Evolutionary conservation across 2,329 filamentous ascomycete genomes (phyloP).

Genomic region (Aspergillus ruber): DNA sequence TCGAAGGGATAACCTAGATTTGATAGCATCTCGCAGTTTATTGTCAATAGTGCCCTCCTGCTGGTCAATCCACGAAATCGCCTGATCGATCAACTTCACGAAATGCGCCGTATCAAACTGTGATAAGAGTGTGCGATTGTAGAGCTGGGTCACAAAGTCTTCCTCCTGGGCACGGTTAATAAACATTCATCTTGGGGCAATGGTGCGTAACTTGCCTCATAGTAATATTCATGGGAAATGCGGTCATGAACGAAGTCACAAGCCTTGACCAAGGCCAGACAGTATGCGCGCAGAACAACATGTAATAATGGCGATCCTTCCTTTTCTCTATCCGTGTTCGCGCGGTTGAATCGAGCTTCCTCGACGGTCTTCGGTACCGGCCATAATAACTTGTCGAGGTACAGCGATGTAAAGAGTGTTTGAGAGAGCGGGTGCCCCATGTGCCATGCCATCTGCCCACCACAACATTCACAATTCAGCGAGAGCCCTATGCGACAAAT

Average conservation of each 20-base stretch:
- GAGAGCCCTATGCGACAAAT: neutral
- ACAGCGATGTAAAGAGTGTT: slow-evolving; percentile 86
- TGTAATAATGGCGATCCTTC: slow-evolving; percentile 46
- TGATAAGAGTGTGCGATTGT: slow-evolving; percentile 69
- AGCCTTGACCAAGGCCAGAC: slow-evolving; percentile 73
- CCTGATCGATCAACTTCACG: slow-evolving; percentile 48
- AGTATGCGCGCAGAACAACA: slow-evolving; percentile 73
- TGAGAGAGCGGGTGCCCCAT: slow-evolving; percentile 92
- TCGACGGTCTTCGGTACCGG: slow-evolving; percentile 59
- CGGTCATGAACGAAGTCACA: slow-evolving; percentile 72
- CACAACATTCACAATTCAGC: slow-evolving; percentile 7
- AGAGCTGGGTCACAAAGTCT: slow-evolving; percentile 91
- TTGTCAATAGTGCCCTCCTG: slow-evolving; percentile 27
- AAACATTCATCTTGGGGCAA: neutral
- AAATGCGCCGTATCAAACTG: slow-evolving; percentile 55
- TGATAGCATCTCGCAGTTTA: slow-evolving; percentile 50
- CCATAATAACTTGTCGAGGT: slow-evolving; percentile 76
- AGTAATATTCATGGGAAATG: slow-evolving; percentile 79
- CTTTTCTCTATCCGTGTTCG: slow-evolving; percentile 14
- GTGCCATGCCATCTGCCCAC: slow-evolving; percentile 81
- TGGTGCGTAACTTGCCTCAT: slow-evolving; percentile 57
- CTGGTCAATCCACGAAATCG: slow-evolving; percentile 46
- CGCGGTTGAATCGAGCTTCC: slow-evolving; percentile 55
- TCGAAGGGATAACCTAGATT: slow-evolving; percentile 60
- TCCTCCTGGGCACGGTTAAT: slow-evolving; percentile 61